Base-by-base conservation (phyloP, 2,329 filamentous ascomycete genomes). In the Purpureocillium takamizusanense region DNA sequence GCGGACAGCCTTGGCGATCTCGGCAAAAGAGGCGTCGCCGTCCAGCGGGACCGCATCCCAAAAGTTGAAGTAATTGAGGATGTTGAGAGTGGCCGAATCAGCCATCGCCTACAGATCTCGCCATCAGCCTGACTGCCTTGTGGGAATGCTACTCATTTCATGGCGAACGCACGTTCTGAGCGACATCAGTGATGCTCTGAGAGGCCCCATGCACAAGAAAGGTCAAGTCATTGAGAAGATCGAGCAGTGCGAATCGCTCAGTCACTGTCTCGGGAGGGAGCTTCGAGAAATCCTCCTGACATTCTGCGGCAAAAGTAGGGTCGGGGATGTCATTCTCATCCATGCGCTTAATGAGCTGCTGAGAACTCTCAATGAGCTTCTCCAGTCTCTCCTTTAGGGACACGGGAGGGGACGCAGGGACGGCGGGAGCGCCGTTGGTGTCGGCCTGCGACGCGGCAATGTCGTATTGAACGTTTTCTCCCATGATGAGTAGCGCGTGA, bases 1-100 rank as follows among this genome's bases (percentile, higher is more conserved):
- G 3, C 51, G 51, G 2, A 58, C 56, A 12, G 49, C 49, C 16
- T 52, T 38, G 7, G 65, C 54, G 12, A 53, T 46, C 13, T 51
- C 45, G 3, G 34, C 29, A 25, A 43, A 45, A 2, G 41, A 44
- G 15, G 45, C 47, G 1, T 41, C 45, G 16, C 50, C 47, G 10
- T 35, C 45, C 2, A 52, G n/a, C 4, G 50, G 50, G 0, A 53
- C 46, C n/a, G 49, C 46, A n/a, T 32, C 18, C 43, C 45, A 51
- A 29, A 53, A 42, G 18, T 51, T 23, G 16, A 52, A 53, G 1
- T 46, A 42, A 10, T 52, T 53, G 3, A 51, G 33, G n/a, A 48
- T 40, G 18, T 51, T 37, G 4, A 42, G 31, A 8, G 29, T 29
- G 14, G 35, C 37, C 10, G 31, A 38, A 17, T 33, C 37, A 6